Base-by-base conservation (phyloP, 768 basidiomycete species). In the Lactifluus subvellereus region DNA sequence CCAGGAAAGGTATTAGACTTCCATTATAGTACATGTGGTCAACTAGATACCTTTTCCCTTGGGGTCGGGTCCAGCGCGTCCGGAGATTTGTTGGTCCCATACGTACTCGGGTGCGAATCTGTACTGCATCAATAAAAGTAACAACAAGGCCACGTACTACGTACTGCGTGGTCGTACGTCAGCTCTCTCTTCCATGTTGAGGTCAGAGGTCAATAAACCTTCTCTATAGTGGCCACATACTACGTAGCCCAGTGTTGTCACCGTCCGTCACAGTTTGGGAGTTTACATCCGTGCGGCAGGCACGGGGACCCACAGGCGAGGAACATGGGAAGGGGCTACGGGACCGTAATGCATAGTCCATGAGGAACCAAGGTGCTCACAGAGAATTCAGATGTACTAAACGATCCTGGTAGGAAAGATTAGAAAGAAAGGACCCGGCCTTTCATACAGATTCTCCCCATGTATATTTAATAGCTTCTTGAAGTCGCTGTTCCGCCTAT, bases 401-500 rank as follows among this genome's bases (percentile, higher is more conserved):
- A n/a, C n/a, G 68, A 72, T 11, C n/a, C 16, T 18, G 42, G 42
- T 43, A 43, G 33, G 33, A 6, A n/a, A n/a, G n/a, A n/a, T n/a
- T n/a, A n/a, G n/a, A 9, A 22, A 20, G 30, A 33, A 52, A 33
- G 6, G n/a, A n/a, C n/a, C n/a, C n/a, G 2, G 33, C 30, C 10
- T 16, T 14, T 16, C 14, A 33, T 32, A 32, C 20, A 50, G 2
- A 2, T 18, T 18, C 18, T 10, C 16, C 42, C 18, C 6, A 16
- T 18, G 16, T 43, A 2, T 18, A 4, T 18, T 18, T n/a, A 35
- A 33, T 52, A 52, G 51, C 8, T n/a, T n/a, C n/a, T n/a, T n/a
- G n/a, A n/a, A n/a, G n/a, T n/a, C n/a, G n/a, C n/a, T n/a, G 45
- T 47, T 47, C 45, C 45, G 80, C 78, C 80, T 0, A 76, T n/a